phyloP scores from a whole-genome alignment of 805 yeast species.

The Vanderwaltozyma tropicalis region DNA sequence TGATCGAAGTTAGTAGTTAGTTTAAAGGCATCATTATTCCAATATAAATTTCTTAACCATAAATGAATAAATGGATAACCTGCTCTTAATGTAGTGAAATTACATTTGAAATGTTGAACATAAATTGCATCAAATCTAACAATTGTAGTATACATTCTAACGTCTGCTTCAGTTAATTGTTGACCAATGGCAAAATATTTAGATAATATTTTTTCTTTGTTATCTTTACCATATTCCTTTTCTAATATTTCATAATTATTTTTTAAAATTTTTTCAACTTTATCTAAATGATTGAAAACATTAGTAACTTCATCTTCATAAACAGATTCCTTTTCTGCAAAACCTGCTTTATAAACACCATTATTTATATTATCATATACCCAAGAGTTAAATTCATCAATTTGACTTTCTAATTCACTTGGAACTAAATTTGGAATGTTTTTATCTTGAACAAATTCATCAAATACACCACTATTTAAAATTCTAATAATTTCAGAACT shows the following conservation, averaged over 20 bases:
- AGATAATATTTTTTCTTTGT: constrained; percentile 9
- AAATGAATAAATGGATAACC: constrained; percentile 70
- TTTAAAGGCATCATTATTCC: constrained; percentile 63
- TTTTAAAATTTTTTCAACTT: constrained; percentile 51
- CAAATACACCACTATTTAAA: constrained; percentile 64
- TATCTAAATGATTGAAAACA: constrained; percentile 58
- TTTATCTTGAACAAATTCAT: constrained; percentile 36
- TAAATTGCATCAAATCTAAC: constrained; percentile 88
- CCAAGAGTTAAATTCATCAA: constrained; percentile 75
- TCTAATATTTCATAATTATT: constrained; percentile 30
- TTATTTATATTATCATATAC: constrained; percentile 78
- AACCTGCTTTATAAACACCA: constrained; percentile 90
- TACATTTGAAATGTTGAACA: constrained; percentile 92
- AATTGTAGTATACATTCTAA: constrained; percentile 78
- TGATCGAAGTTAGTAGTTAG: constrained; percentile 81
- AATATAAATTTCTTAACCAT: constrained; percentile 77
- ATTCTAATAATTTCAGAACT: constrained; percentile 83
- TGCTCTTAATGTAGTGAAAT: constrained; percentile 64
- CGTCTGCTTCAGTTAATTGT: constrained; percentile 78
- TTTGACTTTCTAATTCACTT: constrained; percentile 36
- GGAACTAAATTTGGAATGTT: constrained; percentile 47
- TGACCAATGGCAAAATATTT: constrained; percentile 47
- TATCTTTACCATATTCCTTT: constrained; percentile 10
- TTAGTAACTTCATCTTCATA: constrained; percentile 59
- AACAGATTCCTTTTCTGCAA: constrained; percentile 73